A percentile compares a stretch with the other conserved stretches of the same genome.
Evolutionary conservation across 169 alveolate species (phyloP).

Genomic region (Plasmodium knowlesi): DNA sequence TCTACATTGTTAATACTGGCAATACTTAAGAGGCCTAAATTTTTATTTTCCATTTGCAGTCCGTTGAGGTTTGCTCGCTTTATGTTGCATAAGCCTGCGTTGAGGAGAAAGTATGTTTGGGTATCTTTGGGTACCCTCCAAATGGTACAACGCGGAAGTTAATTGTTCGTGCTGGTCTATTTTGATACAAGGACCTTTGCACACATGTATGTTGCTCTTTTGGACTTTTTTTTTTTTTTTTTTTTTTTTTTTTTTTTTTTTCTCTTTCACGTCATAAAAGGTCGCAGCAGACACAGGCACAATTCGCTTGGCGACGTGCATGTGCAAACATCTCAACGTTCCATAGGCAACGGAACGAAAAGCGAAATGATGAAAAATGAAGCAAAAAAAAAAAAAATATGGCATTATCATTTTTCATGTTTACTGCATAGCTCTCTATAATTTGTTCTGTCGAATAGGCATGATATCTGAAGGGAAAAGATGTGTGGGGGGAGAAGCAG

Average conservation of each 20-base stretch:
- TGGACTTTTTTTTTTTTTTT: not conserved
- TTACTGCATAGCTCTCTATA: constrained; percentile 46
- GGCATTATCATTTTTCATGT: not conserved
- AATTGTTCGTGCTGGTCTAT: not conserved
- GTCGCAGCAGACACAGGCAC: not conserved
- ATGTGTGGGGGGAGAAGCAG: not conserved
- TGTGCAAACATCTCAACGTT: not conserved
- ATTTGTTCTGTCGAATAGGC: constrained; percentile 8
- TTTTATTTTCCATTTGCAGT: constrained; percentile 21
- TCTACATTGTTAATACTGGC: constrained; percentile 27
- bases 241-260: not conserved
- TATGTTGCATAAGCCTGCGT: constrained; percentile 26
- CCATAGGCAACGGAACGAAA: not conserved
- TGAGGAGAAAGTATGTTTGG: not conserved
- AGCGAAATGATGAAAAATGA: not conserved
- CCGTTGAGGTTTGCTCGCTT: constrained; percentile 5
- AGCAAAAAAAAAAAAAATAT: not conserved
- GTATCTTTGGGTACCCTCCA: not conserved
- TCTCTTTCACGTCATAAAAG: not conserved
- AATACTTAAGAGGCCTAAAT: constrained; percentile 16
- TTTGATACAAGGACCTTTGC: not conserved
- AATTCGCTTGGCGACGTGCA: not conserved
- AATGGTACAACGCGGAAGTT: not conserved
- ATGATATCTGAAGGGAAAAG: constrained; percentile 21
- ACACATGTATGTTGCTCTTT: not conserved